Conservation (phyloP, 2,329 filamentous ascomycete species). For the Aureobasidium sp. region DNA sequence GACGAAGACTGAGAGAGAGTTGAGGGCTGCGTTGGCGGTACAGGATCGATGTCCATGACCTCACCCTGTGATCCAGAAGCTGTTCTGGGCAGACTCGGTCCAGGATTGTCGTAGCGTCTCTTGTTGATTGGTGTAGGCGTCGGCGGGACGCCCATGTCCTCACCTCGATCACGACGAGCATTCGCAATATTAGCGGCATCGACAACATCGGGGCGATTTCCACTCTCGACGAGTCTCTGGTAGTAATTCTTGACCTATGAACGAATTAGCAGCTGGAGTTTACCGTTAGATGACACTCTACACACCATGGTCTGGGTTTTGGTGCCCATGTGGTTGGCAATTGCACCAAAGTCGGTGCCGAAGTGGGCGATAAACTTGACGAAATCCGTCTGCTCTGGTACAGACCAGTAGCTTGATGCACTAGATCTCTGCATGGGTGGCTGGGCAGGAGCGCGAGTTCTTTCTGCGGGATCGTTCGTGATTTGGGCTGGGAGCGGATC, state of each 20-base stretch:
- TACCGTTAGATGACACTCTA: not conserved
- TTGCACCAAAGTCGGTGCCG: slow-evolving; percentile 70
- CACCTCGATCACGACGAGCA: slow-evolving; percentile 35
- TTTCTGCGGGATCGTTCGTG: slow-evolving; percentile 9
- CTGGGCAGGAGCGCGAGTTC: slow-evolving; percentile 8
- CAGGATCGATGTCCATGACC: slow-evolving; percentile 32
- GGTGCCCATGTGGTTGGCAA: slow-evolving; percentile 72
- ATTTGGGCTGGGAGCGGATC: slow-evolving; percentile 12
- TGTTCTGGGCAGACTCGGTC: slow-evolving; percentile 31
- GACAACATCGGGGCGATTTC: slow-evolving; percentile 35
- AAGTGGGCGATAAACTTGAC: slow-evolving; percentile 64
- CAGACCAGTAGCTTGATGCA: slow-evolving; percentile 76
- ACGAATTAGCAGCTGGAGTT: slow-evolving; percentile 15
- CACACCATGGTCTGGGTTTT: slow-evolving; percentile 82
- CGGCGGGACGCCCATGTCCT: slow-evolving; percentile 42
- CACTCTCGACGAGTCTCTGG: slow-evolving; percentile 38
- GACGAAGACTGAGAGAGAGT: slow-evolving; percentile 7
- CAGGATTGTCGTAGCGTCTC: slow-evolving; percentile 40
- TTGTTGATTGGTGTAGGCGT: slow-evolving; percentile 43
- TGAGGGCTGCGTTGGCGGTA: slow-evolving; percentile 16
- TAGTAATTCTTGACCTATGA: slow-evolving; percentile 43
- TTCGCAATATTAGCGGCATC: slow-evolving; percentile 38
- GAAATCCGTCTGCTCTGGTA: slow-evolving; percentile 73
- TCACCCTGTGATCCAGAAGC: slow-evolving; percentile 38
- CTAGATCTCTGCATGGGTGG: slow-evolving; percentile 23